phyloP scores from a whole-genome alignment of 441 rosid genomes.

The Arabidopsis lyrata region DNA sequence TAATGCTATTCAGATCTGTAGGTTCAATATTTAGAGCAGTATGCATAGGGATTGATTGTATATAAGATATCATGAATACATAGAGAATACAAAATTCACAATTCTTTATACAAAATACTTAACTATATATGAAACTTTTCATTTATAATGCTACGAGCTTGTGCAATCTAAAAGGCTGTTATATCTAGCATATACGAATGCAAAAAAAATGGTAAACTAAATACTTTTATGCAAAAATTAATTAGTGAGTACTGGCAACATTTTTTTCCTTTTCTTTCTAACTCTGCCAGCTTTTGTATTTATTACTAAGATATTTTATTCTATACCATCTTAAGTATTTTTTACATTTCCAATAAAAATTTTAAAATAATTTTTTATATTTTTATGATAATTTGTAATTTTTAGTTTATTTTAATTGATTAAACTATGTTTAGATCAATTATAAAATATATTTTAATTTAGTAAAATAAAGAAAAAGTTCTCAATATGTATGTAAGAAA shows the following conservation, averaged over 20 bases:
- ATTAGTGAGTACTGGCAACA: slow-evolving; percentile 1
- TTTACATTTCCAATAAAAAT: too few species aligned
- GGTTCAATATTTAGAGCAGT: not conserved
- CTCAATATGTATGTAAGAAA: not conserved
- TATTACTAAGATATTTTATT: not conserved
- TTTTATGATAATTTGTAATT: not conserved
- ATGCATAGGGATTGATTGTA: not conserved
- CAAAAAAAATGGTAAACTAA: not conserved
- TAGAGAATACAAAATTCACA: not conserved
- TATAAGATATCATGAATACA: not conserved
- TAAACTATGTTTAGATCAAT: not conserved
- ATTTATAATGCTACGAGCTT: not conserved
- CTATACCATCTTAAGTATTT: not conserved
- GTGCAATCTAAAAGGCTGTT: not conserved
- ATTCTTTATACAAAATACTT: not conserved
- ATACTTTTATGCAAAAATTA: not conserved
- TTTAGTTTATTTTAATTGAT: not conserved
- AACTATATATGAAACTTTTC: not conserved
- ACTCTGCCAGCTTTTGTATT: not conserved
- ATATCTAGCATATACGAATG: not conserved
- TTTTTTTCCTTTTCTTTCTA: not conserved
- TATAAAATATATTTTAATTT: not conserved
- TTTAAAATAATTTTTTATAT: not conserved
- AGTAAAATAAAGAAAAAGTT: not conserved
- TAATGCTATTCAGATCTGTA: not conserved